Evolutionary conservation across 148 eudicot genomes (phyloP).

Genomic region (Simmondsia chinensis): DNA sequence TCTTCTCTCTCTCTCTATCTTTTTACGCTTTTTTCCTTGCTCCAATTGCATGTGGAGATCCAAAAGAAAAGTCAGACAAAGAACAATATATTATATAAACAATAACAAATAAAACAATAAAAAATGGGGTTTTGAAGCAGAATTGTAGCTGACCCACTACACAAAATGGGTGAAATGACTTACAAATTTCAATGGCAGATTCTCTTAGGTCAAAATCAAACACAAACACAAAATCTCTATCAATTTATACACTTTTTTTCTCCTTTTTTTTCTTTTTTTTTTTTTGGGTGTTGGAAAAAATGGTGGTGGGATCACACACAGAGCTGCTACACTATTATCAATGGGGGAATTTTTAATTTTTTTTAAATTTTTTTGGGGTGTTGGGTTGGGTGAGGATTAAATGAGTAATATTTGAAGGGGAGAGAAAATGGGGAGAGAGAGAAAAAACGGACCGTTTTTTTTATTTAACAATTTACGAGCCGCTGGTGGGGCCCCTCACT

Average conservation of each 20-base stretch:
- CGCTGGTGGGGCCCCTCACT: constrained; percentile 1
- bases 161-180: no score
- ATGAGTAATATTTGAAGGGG: no score
- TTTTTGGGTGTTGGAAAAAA: no score
- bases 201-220: constrained; percentile 9
- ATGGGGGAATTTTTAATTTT: neutral
- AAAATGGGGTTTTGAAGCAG: constrained; percentile 3
- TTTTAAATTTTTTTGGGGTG: no score
- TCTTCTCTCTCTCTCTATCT: neutral
- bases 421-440: constrained; percentile 3
- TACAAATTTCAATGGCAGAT: constrained; percentile 22
- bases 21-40: neutral
- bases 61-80: constrained; percentile 3
- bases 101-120: neutral
- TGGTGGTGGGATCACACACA: no score
- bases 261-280: neutral
- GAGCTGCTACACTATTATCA: constrained; percentile 11
- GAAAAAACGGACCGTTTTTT: constrained; percentile 7
- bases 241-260: neutral
- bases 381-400: no score
- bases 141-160: constrained; percentile 26
- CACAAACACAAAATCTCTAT: neutral
- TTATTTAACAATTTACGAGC: neutral
- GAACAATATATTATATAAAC: neutral
- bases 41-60: constrained; percentile 25